A percentile compares a stretch with the other conserved stretches of the same genome.
phyloP scores from a whole-genome alignment of 2,329 filamentous ascomycete genomes.

The Verticillium longisporum region DNA sequence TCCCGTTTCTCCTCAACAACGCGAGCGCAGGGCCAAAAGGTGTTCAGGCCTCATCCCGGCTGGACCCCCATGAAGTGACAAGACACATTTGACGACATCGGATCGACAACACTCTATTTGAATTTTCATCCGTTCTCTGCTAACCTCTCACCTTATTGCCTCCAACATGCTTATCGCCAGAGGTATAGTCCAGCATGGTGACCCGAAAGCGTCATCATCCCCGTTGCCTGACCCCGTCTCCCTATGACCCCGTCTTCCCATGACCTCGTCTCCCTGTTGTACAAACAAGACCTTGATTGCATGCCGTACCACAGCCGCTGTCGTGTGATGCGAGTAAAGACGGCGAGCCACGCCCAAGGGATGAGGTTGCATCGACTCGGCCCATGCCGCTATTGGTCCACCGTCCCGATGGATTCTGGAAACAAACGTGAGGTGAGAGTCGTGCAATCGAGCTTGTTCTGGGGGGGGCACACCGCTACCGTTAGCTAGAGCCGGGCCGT shows the following conservation, averaged over 20 bases:
- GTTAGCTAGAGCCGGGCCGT: background rate
- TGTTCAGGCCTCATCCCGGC: background rate
- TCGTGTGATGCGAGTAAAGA: background rate
- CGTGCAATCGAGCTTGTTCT: background rate
- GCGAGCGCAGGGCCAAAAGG: background rate
- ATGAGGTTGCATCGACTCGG: background rate
- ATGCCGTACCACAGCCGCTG: background rate
- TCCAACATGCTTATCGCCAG: background rate
- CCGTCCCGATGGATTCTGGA: background rate
- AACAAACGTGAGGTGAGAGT: background rate
- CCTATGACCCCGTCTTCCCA: too few species aligned
- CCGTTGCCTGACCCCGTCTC: background rate
- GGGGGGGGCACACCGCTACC: background rate
- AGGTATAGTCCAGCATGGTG: background rate
- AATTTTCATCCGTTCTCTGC: background rate
- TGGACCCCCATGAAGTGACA: background rate
- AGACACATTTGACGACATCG: background rate
- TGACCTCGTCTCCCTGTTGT: too few species aligned
- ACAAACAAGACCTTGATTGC: too few species aligned
- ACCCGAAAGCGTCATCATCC: background rate
- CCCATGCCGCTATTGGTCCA: background rate
- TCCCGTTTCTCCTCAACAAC: background rate
- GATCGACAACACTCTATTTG: background rate
- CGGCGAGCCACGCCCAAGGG: background rate
- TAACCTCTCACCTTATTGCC: background rate